Evolutionary conservation across 768 basidiomycete genomes (phyloP).

Genomic region (Tylopilus vinaceipallidus): DNA sequence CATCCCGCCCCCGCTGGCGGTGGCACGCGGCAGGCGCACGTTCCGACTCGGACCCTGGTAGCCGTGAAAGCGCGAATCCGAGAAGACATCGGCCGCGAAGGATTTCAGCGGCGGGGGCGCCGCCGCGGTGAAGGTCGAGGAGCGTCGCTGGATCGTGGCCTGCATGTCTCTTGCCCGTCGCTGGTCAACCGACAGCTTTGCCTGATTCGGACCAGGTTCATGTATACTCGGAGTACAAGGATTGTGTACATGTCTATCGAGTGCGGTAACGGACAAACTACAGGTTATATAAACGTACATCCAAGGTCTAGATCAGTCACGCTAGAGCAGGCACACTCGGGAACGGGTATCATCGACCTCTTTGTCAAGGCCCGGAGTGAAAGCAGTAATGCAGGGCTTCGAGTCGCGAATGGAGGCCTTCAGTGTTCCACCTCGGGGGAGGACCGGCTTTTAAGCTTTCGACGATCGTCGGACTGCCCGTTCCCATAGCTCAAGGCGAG

Average conservation of each 20-base stretch:
- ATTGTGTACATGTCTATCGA: background rate
- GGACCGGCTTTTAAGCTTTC: conserved; percentile 8
- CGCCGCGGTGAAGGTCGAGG: conserved; percentile 23
- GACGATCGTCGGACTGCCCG: conserved; percentile 22
- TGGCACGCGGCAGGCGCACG: conserved; percentile 60
- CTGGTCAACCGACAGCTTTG: background rate
- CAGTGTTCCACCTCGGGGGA: no score
- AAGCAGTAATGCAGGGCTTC: background rate
- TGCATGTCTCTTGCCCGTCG: conserved; percentile 21
- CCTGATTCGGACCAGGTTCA: conserved; percentile 8
- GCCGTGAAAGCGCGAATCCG: conserved; percentile 44
- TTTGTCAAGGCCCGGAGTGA: background rate
- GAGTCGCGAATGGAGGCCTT: background rate
- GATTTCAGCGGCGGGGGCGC: conserved; percentile 1
- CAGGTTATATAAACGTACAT: background rate
- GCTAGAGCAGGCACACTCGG: background rate
- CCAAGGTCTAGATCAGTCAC: background rate
- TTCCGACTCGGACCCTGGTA: conserved; percentile 45
- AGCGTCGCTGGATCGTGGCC: conserved; percentile 23
- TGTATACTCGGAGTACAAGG: no score
- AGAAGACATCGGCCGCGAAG: conserved; percentile 32
- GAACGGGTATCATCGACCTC: background rate
- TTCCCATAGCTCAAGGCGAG: conserved; percentile 32
- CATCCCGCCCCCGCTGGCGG: conserved; percentile 60
- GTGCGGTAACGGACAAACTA: background rate